Evolutionary conservation across 164 flowering plant genomes (phyloP).

Genomic region (Annona squamosa): DNA sequence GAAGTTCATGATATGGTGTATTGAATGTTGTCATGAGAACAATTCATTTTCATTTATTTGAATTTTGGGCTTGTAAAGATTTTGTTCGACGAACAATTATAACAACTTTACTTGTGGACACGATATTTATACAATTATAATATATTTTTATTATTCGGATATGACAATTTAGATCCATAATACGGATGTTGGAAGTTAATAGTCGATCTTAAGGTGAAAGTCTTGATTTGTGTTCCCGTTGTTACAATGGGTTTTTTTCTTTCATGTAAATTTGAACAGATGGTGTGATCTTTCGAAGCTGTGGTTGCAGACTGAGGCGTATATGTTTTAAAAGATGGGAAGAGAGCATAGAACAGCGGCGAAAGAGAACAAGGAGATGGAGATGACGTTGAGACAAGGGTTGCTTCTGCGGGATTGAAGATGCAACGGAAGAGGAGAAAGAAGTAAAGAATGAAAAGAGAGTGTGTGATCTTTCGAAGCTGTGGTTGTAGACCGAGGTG

Average conservation of each 20-base stretch:
- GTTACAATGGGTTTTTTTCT: not conserved
- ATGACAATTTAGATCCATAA: not conserved
- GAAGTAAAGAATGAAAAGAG: slow-evolving; percentile 8
- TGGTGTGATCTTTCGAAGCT: not conserved
- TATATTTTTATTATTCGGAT: no score
- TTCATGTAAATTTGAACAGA: not conserved
- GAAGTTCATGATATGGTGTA: no score
- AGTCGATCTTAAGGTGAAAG: not conserved
- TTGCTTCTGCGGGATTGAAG: slow-evolving; percentile 1
- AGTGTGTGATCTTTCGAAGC: not conserved
- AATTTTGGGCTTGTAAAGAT: no score
- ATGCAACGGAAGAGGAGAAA: slow-evolving; percentile 11
- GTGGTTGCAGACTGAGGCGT: not conserved
- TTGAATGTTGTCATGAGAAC: no score
- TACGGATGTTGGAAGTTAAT: not conserved
- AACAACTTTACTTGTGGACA: no score
- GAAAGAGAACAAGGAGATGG: slow-evolving; percentile 2
- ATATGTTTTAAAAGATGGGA: not conserved
- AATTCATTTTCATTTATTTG: no score
- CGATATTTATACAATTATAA: not conserved
- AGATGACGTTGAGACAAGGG: not conserved
- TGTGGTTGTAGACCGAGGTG: not conserved
- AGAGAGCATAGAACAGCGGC: not conserved
- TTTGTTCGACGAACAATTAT: no score
- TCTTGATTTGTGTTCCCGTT: not conserved